Conservation (phyloP, 2,329 filamentous ascomycete species). For the Curvularia eragrostidis region DNA sequence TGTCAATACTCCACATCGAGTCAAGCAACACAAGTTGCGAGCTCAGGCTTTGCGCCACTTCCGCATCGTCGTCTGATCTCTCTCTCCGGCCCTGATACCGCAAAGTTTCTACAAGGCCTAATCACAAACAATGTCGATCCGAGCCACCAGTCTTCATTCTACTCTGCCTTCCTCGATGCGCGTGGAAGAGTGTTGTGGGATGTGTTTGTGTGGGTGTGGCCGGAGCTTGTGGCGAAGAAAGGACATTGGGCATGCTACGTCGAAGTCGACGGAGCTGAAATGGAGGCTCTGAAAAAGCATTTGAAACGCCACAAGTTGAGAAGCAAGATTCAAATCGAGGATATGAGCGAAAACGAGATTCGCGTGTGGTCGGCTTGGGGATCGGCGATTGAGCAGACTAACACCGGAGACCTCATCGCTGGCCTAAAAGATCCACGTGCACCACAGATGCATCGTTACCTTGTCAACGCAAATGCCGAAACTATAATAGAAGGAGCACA, state of each 20-base stretch:
- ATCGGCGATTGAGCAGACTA: slow-evolving; percentile 10
- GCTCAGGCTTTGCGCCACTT: slow-evolving; percentile 62
- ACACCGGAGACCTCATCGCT: slow-evolving; percentile 16
- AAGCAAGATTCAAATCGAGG: slow-evolving; percentile 72
- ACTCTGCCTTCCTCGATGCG: slow-evolving; percentile 85
- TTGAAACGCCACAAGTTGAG: slow-evolving; percentile 86
- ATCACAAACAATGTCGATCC: slow-evolving; percentile 75
- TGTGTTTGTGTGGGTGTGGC: slow-evolving; percentile 76
- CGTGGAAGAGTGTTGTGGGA: slow-evolving; percentile 83
- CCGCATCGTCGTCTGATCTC: slow-evolving; percentile 80
- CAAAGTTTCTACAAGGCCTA: slow-evolving; percentile 86
- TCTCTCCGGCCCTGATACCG: slow-evolving; percentile 77
- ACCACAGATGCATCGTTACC: slow-evolving; percentile 19
- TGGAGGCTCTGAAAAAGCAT: slow-evolving; percentile 69
- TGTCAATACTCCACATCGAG: slow-evolving; percentile 2
- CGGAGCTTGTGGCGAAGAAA: slow-evolving; percentile 30
- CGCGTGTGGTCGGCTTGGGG: slow-evolving; percentile 79
- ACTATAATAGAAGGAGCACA: slow-evolving; percentile 11
- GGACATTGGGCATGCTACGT: slow-evolving; percentile 70
- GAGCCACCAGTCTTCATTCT: slow-evolving; percentile 55
- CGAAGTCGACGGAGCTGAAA: slow-evolving; percentile 78
- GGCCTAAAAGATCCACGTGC: slow-evolving; percentile 34
- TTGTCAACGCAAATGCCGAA: slow-evolving; percentile 4
- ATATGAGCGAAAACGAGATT: slow-evolving; percentile 69
- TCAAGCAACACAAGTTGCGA: not conserved